Percentiles rank a stretch among this genome's conserved stretches.
phyloP scores from a whole-genome alignment of 208 protist species.

The Leishmania tarentolae region DNA sequence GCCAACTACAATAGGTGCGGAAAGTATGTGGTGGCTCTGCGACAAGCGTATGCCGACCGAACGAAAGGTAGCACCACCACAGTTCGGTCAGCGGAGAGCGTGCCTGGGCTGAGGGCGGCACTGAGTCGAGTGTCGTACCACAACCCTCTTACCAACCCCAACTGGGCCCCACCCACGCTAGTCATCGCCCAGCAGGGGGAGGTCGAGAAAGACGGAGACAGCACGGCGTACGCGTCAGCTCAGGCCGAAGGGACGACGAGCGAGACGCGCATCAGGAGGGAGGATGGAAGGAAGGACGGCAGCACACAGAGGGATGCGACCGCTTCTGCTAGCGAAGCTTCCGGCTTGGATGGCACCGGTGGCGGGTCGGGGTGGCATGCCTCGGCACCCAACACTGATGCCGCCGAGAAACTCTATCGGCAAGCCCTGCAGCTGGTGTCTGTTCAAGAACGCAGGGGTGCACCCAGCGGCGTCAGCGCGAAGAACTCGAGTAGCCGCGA shows the following conservation, averaged over 20 bases:
- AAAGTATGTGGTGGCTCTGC: constrained; percentile 66
- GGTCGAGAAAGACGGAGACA: not conserved
- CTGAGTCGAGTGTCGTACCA: constrained; percentile 75
- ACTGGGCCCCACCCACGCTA: constrained; percentile 68
- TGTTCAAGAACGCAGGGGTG: not conserved
- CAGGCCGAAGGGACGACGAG: too few species aligned
- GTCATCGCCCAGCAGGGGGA: constrained; percentile 30
- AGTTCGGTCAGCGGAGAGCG: not conserved
- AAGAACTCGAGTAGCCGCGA: not conserved
- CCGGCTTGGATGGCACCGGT: not conserved
- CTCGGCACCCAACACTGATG: constrained; percentile 6
- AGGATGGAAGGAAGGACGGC: not conserved
- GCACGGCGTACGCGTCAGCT: not conserved
- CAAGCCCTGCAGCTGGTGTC: constrained; percentile 6
- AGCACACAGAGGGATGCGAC: not conserved
- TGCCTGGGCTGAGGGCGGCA: constrained; percentile 35
- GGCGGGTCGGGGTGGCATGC: not conserved
- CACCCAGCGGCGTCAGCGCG: not conserved
- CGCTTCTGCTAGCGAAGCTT: not conserved
- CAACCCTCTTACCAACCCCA: constrained; percentile 74
- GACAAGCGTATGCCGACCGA: constrained; percentile 25
- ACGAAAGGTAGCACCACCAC: not conserved
- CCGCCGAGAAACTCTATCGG: constrained; percentile 26
- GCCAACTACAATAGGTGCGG: constrained; percentile 61
- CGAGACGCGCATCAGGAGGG: not conserved